Base-by-base conservation (phyloP, 495 filamentous ascomycete genomes). In the Neurospora sp. region DNA sequence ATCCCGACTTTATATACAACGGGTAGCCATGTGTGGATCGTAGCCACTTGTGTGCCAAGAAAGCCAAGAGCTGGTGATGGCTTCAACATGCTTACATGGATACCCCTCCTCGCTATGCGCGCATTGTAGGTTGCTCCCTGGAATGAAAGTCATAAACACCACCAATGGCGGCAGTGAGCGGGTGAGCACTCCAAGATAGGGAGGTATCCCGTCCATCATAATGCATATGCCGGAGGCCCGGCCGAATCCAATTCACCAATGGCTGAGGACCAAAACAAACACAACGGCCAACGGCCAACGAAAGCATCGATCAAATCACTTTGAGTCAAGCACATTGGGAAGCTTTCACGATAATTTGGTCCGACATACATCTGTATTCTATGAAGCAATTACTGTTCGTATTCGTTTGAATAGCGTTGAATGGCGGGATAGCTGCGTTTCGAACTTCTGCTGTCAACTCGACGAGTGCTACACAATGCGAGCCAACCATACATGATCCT, bases 371-470 rank as follows among this genome's bases (percentile, higher is more conserved):
- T 44, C 0, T 41, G 16, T 44, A 44, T 44, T 41, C 40, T 18
- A 7, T 41, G 40, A 40, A 40, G 54, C 27, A 66, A 66, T 66
- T 35, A 66, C 16, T 66, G 54, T 66, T 66, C 54, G 54, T 66
- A 6, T 8, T 27, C 6, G 31, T 66, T 72, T 69, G 37, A 23
- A 38, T 37, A 69, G n/a, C n/a, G n/a, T 18, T 69, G n/a, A 69
- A 72, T 69, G 71, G 71, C 38, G 39, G 71, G 27, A 69, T n/a
- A n/a, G n/a, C 54, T 62, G 27, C 27, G 14, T 66, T 66, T 66
- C 37, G 37, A 38, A 8, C 37, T 38, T 38, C 37, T 35, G 54
- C 27, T 66, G 54, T 66, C 54, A 35, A 66, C 16, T 35, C 54
- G 3, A 66, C 54, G 14, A 66, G 27, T 66, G 54, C 54, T 66